phyloP scores from a whole-genome alignment of 164 flowering plant genomes.

The Magnolia changhungtana region DNA sequence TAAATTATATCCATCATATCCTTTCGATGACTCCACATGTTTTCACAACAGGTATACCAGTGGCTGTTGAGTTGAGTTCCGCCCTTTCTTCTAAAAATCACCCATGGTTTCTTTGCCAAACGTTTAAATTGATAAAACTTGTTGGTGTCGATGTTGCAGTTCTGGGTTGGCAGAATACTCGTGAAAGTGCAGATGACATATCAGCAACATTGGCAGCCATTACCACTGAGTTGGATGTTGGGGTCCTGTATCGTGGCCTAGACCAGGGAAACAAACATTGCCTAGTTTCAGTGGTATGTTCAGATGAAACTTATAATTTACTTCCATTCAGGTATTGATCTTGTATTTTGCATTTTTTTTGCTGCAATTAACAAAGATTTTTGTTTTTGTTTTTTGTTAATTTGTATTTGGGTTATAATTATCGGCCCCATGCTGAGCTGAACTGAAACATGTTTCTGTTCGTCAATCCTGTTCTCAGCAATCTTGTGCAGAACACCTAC shows the following conservation, averaged over 20 bases:
- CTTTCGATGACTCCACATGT: slow-evolving; percentile 77
- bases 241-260: slow-evolving; percentile 80
- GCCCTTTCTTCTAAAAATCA: not conserved
- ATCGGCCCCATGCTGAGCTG: no score
- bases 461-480: no score
- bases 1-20: slow-evolving; percentile 77
- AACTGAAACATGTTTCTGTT: no score
- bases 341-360: not conserved
- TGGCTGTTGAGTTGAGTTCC: not conserved
- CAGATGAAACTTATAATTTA: not conserved
- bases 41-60: slow-evolving; percentile 69
- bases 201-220: slow-evolving; percentile 78
- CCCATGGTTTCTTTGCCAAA: not conserved
- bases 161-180: slow-evolving; percentile 94
- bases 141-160: slow-evolving; percentile 45
- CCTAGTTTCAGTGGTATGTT: slow-evolving; percentile 89
- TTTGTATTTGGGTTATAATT: not conserved
- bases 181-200: slow-evolving; percentile 80
- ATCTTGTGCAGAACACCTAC: no score
- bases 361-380: no score
- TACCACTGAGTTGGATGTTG: slow-evolving; percentile 69
- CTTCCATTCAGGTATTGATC: not conserved
- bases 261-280: slow-evolving; percentile 61
- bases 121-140: not conserved
- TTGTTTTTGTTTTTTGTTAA: not conserved